phyloP scores from a whole-genome alignment of 163 green algal species.

The Chloromonas sp. region DNA sequence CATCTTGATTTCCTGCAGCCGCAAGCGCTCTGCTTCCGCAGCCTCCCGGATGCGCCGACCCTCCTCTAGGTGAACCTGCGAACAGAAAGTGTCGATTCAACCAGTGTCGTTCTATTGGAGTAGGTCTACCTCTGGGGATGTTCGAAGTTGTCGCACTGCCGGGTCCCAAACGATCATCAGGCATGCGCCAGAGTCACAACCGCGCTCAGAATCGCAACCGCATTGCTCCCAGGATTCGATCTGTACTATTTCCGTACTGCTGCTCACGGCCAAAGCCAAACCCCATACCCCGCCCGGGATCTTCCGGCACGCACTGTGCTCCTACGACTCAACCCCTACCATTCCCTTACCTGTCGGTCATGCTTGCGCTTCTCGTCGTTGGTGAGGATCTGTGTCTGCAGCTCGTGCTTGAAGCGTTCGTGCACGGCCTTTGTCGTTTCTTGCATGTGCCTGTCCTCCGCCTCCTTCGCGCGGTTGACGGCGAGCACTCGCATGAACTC shows the following conservation, averaged over 20 bases:
- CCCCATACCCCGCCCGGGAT: too few relatives aligned
- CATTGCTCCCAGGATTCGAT: too few relatives aligned
- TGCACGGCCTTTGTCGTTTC: constrained; percentile 15
- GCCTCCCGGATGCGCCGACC: constrained; percentile 41
- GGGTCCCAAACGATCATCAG: too few relatives aligned
- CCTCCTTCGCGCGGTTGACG: constrained; percentile 59
- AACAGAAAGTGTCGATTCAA: neutral
- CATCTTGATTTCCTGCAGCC: constrained; percentile 53
- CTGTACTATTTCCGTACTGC: too few relatives aligned
- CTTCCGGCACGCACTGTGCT: too few relatives aligned
- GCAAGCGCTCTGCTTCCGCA: constrained; percentile 38
- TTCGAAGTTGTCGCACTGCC: too few relatives aligned
- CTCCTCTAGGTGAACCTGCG: constrained; percentile 55
- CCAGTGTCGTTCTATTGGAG: too few relatives aligned
- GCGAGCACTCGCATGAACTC: constrained; percentile 76
- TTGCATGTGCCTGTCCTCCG: constrained; percentile 40
- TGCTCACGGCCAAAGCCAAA: too few relatives aligned
- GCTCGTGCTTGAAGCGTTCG: constrained; percentile 45
- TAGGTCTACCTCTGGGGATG: too few relatives aligned
- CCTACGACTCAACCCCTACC: neutral
- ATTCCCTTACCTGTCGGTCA: constrained; percentile 27
- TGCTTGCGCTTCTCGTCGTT: constrained; percentile 54
- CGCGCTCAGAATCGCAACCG: too few relatives aligned
- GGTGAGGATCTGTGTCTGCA: constrained; percentile 64
- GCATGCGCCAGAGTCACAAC: too few relatives aligned